Conservation (phyloP, 2,329 filamentous ascomycete genomes). For the Fragosphaeria purpurea region DNA sequence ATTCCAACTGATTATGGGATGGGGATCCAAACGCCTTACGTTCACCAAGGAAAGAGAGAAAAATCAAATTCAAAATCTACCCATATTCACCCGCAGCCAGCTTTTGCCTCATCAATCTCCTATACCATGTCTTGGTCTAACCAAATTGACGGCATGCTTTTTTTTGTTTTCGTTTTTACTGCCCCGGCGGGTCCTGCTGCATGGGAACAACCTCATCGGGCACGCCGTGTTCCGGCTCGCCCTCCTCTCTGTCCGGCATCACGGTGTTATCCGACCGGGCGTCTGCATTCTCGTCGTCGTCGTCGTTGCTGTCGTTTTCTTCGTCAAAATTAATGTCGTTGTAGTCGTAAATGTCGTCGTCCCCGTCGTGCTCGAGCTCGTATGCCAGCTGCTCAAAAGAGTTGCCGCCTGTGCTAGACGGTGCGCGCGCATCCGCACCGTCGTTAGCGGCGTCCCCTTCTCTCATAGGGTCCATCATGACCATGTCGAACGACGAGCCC, state of each 20-base stretch:
- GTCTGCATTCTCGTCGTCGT: slow-evolving; percentile 11
- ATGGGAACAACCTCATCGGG: not conserved
- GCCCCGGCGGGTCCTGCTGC: not conserved
- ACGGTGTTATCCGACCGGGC: slow-evolving; percentile 10
- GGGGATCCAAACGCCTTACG: too few species aligned
- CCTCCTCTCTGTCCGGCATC: slow-evolving; percentile 14
- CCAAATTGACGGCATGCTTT: too few species aligned
- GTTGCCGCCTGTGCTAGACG: not conserved
- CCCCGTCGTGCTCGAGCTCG: slow-evolving; percentile 1
- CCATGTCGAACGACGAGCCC: not conserved
- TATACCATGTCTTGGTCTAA: too few species aligned
- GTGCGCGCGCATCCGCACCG: too few species aligned
- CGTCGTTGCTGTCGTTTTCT: slow-evolving; percentile 8
- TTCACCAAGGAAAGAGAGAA: too few species aligned
- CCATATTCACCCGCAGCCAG: too few species aligned
- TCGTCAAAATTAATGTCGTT: not conserved
- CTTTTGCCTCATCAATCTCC: too few species aligned
- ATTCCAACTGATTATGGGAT: too few species aligned
- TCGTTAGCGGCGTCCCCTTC: not conserved
- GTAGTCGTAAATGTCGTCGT: slow-evolving; percentile 1
- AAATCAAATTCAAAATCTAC: too few species aligned
- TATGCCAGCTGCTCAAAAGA: not conserved
- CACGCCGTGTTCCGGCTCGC: not conserved
- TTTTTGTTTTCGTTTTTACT: not conserved
- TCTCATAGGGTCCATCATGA: not conserved